Evolutionary conservation across 1,139 yeast genomes (phyloP).

Genomic region (Kluyveromyces sp.): DNA sequence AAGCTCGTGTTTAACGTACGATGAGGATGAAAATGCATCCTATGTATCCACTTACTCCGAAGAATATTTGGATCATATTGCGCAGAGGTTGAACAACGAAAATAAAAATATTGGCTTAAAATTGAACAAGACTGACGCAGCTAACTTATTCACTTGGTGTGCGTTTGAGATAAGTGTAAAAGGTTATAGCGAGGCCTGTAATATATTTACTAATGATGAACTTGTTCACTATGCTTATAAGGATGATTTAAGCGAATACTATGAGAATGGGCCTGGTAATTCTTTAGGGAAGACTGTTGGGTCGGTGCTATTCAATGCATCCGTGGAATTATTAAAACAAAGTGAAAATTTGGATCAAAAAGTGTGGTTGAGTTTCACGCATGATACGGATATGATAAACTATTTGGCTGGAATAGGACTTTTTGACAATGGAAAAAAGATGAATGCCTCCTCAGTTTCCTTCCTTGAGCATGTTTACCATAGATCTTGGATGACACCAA

Average conservation of each 20-base stretch:
- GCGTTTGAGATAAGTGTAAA: conserved; percentile 50
- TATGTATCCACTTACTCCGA: neutral
- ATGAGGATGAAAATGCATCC: conserved; percentile 15
- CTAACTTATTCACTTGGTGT: conserved; percentile 42
- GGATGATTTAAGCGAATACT: conserved; percentile 42
- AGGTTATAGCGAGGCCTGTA: conserved; percentile 48
- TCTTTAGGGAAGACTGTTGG: conserved; percentile 40
- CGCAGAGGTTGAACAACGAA: conserved; percentile 33
- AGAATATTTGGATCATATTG: conserved; percentile 32
- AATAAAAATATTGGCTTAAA: conserved; percentile 35
- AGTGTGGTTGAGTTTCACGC: conserved; percentile 43
- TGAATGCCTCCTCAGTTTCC: conserved; percentile 31
- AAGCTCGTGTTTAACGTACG: conserved; percentile 29
- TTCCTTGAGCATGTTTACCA: conserved; percentile 30
- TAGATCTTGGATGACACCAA: conserved; percentile 34
- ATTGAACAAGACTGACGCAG: conserved; percentile 37
- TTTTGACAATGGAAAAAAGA: conserved; percentile 31
- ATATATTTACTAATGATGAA: conserved; percentile 48
- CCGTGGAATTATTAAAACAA: conserved; percentile 21
- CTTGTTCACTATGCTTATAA: conserved; percentile 41
- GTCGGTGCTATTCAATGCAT: conserved; percentile 43
- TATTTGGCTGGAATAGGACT: conserved; percentile 45
- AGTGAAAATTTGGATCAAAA: conserved; percentile 23
- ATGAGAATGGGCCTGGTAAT: conserved; percentile 48
- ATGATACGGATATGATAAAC: conserved; percentile 49